A percentile compares a stretch with the other conserved stretches of the same genome.
phyloP scores from a whole-genome alignment of 2,329 filamentous ascomycete species.

The Biscogniauxia marginata region DNA sequence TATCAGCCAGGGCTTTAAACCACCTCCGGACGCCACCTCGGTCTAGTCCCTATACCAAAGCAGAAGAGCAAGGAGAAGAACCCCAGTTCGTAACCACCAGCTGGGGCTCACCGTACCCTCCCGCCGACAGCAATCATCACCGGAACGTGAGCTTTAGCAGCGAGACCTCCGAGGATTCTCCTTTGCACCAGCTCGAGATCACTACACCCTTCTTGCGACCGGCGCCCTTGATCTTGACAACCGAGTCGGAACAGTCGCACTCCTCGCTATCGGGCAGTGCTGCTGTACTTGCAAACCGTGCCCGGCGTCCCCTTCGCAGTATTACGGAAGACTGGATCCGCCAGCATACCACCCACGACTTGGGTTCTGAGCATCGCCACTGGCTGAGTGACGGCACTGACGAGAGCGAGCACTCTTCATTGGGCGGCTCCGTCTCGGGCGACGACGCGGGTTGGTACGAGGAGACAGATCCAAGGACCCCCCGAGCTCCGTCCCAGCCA shows the following conservation, averaged over 20 bases:
- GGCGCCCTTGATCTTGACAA: slow-evolving; percentile 44
- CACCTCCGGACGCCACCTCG: slow-evolving; percentile 51
- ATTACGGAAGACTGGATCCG: slow-evolving; percentile 85
- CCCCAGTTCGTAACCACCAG: slow-evolving; percentile 66
- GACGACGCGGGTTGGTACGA: slow-evolving; percentile 49
- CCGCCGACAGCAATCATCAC: slow-evolving; percentile 52
- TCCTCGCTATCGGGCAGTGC: slow-evolving; percentile 46
- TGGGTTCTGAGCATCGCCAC: slow-evolving; percentile 68
- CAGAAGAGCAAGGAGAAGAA: slow-evolving; percentile 30
- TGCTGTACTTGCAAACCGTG: slow-evolving; percentile 63
- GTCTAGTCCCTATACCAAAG: slow-evolving; percentile 26
- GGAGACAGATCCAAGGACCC: slow-evolving; percentile 48
- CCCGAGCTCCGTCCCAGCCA: slow-evolving; percentile 40
- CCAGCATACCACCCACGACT: slow-evolving; percentile 73
- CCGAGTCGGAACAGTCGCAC: slow-evolving; percentile 35
- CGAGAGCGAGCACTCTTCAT: slow-evolving; percentile 72
- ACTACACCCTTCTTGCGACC: slow-evolving; percentile 62
- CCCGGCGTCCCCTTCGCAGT: slow-evolving; percentile 56
- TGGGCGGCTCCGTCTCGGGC: slow-evolving; percentile 63
- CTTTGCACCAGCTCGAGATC: slow-evolving; percentile 60
- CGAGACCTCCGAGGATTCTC: slow-evolving; percentile 58
- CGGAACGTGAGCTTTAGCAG: slow-evolving; percentile 55
- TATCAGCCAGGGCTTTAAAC: slow-evolving; percentile 55
- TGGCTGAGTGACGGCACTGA: slow-evolving; percentile 81
- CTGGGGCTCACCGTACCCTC: slow-evolving; percentile 89